These are phyloP conservation scores for Blastocystis sp. DNA, from an alignment of 352 stramenopile species.

Conservation along the genomic window DNA sequence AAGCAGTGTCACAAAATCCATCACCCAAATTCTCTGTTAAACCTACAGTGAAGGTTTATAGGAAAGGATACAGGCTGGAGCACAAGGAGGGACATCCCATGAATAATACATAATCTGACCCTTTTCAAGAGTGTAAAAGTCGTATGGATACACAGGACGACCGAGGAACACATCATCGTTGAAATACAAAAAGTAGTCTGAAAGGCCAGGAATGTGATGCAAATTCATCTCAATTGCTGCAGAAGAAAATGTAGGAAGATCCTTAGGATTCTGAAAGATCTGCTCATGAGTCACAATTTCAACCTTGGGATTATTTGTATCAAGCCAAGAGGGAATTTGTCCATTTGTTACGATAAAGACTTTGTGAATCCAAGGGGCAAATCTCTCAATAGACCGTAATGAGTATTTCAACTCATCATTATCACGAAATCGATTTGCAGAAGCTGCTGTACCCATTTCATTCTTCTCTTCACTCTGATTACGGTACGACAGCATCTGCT, in stretches of 20 bases:
- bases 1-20: conserved; percentile 74
- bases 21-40: conserved; percentile 68
- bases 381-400: conserved; percentile 82
- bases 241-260: conserved; percentile 83
- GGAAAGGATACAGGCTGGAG: conserved; percentile 72
- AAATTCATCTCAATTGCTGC: conserved; percentile 85
- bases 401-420: conserved; percentile 83
- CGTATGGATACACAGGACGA: conserved; percentile 75
- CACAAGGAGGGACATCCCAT: conserved; percentile 83
- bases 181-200: conserved; percentile 86
- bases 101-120: conserved; percentile 83
- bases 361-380: conserved; percentile 85
- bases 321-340: conserved; percentile 84
- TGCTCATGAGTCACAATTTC: conserved; percentile 78
- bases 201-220: conserved; percentile 82
- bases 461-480: background rate
- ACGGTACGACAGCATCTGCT: conserved; percentile 72
- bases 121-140: conserved; percentile 79
- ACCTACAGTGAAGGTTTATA: background rate
- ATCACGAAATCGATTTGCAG: conserved; percentile 83
- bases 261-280: conserved; percentile 80
- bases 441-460: conserved; percentile 65
- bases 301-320: conserved; percentile 75
- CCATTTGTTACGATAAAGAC: conserved; percentile 87
- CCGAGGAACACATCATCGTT: conserved; percentile 90